Evolutionary conservation across 306 rosid genomes (phyloP).

Genomic region (Dicorynia guianensis): DNA sequence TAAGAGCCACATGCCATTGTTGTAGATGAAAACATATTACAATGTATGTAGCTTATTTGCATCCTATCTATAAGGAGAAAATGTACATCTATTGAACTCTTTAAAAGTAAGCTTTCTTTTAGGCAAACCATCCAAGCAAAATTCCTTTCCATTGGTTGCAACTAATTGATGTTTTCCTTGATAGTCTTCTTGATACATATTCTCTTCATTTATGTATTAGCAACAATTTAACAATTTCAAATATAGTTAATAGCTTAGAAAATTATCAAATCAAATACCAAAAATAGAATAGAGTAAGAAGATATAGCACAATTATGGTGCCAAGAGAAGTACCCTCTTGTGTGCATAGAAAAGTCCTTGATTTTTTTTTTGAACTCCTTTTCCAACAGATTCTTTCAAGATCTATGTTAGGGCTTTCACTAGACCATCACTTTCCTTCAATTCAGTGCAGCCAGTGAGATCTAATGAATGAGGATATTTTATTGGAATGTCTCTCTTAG

Average conservation of each 20-base stretch:
- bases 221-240: conserved; percentile 27
- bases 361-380: conserved; percentile 47
- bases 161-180: too few species aligned
- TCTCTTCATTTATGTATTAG: conserved; percentile 55
- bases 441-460: conserved; percentile 71
- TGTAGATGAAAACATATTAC: not conserved
- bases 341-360: conserved; percentile 66
- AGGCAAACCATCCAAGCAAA: conserved; percentile 86
- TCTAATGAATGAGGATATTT: conserved; percentile 52
- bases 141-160: conserved; percentile 51
- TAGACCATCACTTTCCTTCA: conserved; percentile 70
- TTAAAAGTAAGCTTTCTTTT: conserved; percentile 66
- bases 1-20: conserved; percentile 40
- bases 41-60: conserved; percentile 87
- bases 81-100: conserved; percentile 64
- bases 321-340: conserved; percentile 64
- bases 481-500: conserved; percentile 41
- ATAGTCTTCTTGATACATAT: too few species aligned
- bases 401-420: conserved; percentile 51
- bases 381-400: conserved; percentile 82
- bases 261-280: conserved; percentile 28
- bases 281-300: conserved; percentile 31
- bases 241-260: conserved; percentile 16
- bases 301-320: conserved; percentile 57
- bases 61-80: conserved; percentile 72